A percentile compares a stretch with the other conserved stretches of the same genome.
These are phyloP conservation scores for Boechera stricta DNA, from an alignment of 345 rosid species.

Conservation along the genomic window DNA sequence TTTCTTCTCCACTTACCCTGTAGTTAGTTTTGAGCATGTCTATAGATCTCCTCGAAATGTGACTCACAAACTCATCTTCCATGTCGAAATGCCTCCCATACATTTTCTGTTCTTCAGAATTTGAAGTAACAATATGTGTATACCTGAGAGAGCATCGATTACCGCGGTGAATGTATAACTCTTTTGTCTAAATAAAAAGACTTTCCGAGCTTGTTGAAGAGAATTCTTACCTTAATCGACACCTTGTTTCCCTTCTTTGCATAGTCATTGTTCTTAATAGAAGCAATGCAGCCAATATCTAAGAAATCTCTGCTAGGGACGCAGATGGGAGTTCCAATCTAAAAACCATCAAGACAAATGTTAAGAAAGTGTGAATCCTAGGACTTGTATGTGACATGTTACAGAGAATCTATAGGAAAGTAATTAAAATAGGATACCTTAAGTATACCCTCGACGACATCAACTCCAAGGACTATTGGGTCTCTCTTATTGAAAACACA, in stretches of 20 bases:
- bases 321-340: constrained; percentile 95
- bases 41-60: constrained; percentile 77
- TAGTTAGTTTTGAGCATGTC: constrained; percentile 80
- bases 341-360: constrained; percentile 28
- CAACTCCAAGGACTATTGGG: constrained; percentile 91
- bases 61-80: constrained; percentile 91
- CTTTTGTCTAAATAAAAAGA: neutral
- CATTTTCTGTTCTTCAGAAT: constrained; percentile 90
- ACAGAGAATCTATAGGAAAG: neutral
- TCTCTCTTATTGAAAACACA: constrained; percentile 87
- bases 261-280: constrained; percentile 72
- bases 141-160: constrained; percentile 15
- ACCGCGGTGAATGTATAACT: neutral
- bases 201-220: constrained; percentile 11
- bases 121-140: constrained; percentile 66
- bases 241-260: constrained; percentile 88
- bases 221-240: constrained; percentile 74
- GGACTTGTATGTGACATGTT: neutral
- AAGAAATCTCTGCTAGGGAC: constrained; percentile 76
- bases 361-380: constrained; percentile 20
- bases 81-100: constrained; percentile 85
- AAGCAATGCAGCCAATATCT: constrained; percentile 85
- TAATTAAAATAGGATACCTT: constrained; percentile 53
- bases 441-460: constrained; percentile 73
- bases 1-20: constrained; percentile 57